These are phyloP conservation scores for Aspergillus conjunctus DNA, from an alignment of 495 filamentous ascomycete genomes.

Conservation along the genomic window DNA sequence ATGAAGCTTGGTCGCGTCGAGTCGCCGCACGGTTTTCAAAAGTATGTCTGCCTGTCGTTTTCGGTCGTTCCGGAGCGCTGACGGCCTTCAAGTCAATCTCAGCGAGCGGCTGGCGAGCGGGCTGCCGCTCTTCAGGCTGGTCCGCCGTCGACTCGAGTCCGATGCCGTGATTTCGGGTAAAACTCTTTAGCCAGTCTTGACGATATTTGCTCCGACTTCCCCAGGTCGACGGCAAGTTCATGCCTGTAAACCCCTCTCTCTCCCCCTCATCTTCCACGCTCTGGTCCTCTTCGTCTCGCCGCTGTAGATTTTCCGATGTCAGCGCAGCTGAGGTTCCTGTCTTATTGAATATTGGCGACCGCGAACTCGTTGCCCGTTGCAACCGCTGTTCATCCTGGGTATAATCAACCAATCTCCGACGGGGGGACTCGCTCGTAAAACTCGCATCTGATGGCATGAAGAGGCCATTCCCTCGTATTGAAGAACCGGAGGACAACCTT, in stretches of 20 bases:
- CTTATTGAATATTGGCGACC: conserved; percentile 51
- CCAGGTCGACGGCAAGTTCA: conserved; percentile 62
- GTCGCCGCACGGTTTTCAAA: conserved; percentile 30
- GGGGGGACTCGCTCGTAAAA: conserved; percentile 36
- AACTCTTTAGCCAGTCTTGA: conserved; percentile 56
- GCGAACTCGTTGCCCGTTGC: conserved; percentile 44
- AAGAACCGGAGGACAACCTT: conserved; percentile 33
- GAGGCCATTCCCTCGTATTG: conserved; percentile 24
- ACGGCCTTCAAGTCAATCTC: neutral
- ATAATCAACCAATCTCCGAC: conserved; percentile 39
- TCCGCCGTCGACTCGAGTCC: conserved; percentile 29
- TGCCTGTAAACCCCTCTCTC: conserved; percentile 43
- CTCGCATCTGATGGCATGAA: conserved; percentile 29
- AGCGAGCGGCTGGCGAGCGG: conserved; percentile 14
- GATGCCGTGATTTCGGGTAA: conserved; percentile 31
- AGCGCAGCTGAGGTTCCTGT: conserved; percentile 39
- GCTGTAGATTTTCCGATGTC: conserved; percentile 50
- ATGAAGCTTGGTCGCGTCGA: conserved; percentile 15
- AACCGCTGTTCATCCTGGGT: conserved; percentile 50
- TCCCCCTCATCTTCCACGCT: conserved; percentile 26
- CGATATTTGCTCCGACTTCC: conserved; percentile 54
- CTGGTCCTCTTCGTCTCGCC: conserved; percentile 42
- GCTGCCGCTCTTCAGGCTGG: conserved; percentile 1
- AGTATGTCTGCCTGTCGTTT: conserved; percentile 20
- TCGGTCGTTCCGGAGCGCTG: neutral